phyloP scores from a whole-genome alignment of 73 alveolate species.

The Uronychia binucleata region DNA sequence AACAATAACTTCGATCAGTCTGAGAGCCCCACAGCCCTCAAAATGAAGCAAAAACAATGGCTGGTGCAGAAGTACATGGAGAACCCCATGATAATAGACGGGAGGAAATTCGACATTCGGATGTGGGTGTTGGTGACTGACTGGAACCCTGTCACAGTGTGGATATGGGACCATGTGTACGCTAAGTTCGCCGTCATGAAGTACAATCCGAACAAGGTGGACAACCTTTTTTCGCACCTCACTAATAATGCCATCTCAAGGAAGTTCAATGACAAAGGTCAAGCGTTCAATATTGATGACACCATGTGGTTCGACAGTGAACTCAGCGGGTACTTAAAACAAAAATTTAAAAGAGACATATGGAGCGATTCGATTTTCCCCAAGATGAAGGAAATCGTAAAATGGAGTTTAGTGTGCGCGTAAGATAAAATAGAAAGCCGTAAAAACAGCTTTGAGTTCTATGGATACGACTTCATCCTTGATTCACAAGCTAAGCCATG shows the following conservation, averaged over 20 bases:
- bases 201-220: constrained; percentile 51
- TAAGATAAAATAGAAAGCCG: constrained; percentile 21
- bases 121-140: constrained; percentile 69
- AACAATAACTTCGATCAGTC: too few species aligned
- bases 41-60: constrained; percentile 72
- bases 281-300: background rate
- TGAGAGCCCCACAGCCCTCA: too few species aligned
- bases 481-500: constrained; percentile 13
- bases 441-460: constrained; percentile 11
- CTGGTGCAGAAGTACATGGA: constrained; percentile 92
- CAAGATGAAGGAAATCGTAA: constrained; percentile 9
- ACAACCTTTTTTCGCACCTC: constrained; percentile 54
- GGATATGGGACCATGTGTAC: constrained; percentile 60
- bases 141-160: constrained; percentile 63
- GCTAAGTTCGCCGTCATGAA: constrained; percentile 66
- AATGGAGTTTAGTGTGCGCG: constrained; percentile 6
- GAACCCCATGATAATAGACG: constrained; percentile 82
- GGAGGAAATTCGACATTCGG: constrained; percentile 88
- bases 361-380: constrained; percentile 5
- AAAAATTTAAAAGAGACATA: background rate
- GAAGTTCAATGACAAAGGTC: constrained; percentile 1
- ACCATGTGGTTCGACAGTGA: background rate
- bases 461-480: constrained; percentile 28
- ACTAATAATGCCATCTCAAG: constrained; percentile 32
- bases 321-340: background rate